Conservation (phyloP, 257 asterid genomes). For the Paraleonurus japonicus region DNA sequence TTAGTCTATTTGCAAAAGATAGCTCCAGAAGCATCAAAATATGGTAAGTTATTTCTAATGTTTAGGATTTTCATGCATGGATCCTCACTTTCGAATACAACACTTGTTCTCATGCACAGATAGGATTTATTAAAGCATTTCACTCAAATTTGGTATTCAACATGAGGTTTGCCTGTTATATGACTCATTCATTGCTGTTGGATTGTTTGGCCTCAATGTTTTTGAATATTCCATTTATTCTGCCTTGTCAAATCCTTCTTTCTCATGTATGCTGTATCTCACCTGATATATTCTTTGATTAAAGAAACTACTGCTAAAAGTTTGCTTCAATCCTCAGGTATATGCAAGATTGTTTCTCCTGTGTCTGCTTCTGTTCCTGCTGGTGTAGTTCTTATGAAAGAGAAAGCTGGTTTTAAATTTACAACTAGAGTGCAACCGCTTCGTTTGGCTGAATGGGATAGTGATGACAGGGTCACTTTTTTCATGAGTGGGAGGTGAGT, state of each 20-base stretch:
- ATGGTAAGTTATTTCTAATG: conserved; percentile 45
- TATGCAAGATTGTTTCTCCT: conserved; percentile 97
- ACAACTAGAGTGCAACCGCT: conserved; percentile 98
- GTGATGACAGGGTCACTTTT: conserved; percentile 85
- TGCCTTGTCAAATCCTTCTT: conserved; percentile 6
- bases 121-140: conserved; percentile 15
- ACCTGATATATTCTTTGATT: conserved; percentile 13
- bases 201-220: background rate
- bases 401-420: conserved; percentile 83
- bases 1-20: conserved; percentile 82
- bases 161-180: background rate
- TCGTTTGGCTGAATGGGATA: conserved; percentile 95
- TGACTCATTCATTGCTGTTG: background rate
- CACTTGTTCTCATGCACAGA: background rate
- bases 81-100: conserved; percentile 8
- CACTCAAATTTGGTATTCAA: background rate
- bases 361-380: conserved; percentile 92
- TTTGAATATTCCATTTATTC: background rate
- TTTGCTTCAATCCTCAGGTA: conserved; percentile 52
- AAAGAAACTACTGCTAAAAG: conserved; percentile 18
- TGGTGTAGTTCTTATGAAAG: conserved; percentile 90
- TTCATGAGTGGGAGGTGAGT: conserved; percentile 94
- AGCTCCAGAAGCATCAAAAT: conserved; percentile 95
- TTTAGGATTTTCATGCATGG: conserved; percentile 7
- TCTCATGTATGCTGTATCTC: conserved; percentile 6